These are phyloP conservation scores for Silene noctiflora DNA, from an alignment of 179 eudicot genomes.

Conservation along the genomic window DNA sequence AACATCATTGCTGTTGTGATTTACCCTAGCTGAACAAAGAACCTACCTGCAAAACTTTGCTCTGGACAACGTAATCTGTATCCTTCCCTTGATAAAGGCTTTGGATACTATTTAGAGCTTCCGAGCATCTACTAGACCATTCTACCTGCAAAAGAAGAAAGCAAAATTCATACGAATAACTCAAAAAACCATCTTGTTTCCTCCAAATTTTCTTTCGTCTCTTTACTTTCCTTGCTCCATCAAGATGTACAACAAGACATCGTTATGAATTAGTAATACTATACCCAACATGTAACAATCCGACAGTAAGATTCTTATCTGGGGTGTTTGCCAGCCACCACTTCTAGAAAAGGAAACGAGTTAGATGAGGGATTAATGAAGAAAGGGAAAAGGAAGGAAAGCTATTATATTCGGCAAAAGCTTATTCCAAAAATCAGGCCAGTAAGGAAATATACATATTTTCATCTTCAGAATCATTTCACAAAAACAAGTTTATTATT, in stretches of 20 bases:
- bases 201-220: background rate
- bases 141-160: conserved; percentile 52
- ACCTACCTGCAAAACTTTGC: conserved; percentile 72
- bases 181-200: background rate
- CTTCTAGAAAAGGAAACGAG: background rate
- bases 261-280: background rate
- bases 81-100: conserved; percentile 72
- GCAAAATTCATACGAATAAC: background rate
- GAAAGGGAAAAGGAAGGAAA: no score
- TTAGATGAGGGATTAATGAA: no score
- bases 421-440: background rate
- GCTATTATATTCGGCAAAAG: background rate
- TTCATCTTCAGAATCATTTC: background rate
- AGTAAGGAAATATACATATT: background rate
- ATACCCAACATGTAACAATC: background rate
- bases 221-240: conserved; percentile 3
- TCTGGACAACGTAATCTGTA: conserved; percentile 55
- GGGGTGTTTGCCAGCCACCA: background rate
- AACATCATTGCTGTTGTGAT: conserved; percentile 13
- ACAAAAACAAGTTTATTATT: background rate
- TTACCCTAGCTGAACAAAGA: conserved; percentile 6
- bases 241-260: background rate
- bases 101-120: conserved; percentile 66
- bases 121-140: conserved; percentile 72
- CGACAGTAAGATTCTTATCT: background rate